phyloP scores from a whole-genome alignment of 139 green algal species.

The Chlamydomonas schloesseri region DNA sequence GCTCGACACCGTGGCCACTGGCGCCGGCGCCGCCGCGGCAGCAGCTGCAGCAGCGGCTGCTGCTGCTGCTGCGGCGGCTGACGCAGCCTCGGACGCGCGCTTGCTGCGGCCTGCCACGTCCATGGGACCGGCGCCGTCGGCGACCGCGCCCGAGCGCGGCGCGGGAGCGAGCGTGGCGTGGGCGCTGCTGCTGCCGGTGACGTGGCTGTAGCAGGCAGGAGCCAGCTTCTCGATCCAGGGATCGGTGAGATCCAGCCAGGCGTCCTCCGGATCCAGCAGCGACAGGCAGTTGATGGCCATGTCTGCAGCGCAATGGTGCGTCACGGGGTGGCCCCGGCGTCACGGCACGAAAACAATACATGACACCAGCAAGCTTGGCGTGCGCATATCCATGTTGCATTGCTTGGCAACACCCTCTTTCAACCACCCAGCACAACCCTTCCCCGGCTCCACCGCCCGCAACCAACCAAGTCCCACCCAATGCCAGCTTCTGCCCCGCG shows the following conservation, averaged over 20 bases:
- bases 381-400: too few species aligned
- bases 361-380: too few species aligned
- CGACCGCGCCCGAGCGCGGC: background rate
- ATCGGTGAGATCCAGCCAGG: constrained; percentile 54
- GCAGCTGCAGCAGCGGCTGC: background rate
- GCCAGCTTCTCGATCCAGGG: constrained; percentile 42
- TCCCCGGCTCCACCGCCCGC: too few species aligned
- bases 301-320: constrained; percentile 17
- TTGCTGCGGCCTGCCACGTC: too few species aligned
- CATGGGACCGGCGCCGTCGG: too few species aligned
- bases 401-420: too few species aligned
- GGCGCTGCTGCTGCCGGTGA: background rate
- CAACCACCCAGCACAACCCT: too few species aligned
- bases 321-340: too few species aligned
- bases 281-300: constrained; percentile 46
- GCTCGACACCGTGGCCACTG: constrained; percentile 21
- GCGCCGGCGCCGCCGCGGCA: background rate
- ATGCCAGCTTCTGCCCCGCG: too few species aligned
- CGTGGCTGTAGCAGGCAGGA: background rate
- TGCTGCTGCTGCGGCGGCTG: background rate
- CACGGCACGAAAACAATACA: too few species aligned
- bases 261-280: constrained; percentile 30
- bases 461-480: too few species aligned
- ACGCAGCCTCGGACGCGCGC: too few species aligned
- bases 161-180: background rate